Conservation (phyloP, 108 stramenopile species). For the Chaetoceros tenuissimus region DNA sequence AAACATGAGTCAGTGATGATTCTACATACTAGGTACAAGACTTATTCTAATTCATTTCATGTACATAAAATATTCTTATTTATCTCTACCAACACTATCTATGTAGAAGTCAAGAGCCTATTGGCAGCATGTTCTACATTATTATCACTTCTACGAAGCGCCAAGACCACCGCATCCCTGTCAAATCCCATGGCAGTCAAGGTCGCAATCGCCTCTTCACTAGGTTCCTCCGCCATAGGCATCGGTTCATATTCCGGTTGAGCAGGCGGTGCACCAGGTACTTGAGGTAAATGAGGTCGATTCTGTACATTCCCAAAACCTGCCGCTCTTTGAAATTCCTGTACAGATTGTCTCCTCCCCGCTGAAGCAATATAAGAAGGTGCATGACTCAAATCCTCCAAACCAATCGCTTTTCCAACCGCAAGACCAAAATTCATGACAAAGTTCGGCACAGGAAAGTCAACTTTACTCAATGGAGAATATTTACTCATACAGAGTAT, state of each 20-base stretch:
- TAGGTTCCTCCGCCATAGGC: constrained; percentile 36
- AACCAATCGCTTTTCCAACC: constrained; percentile 15
- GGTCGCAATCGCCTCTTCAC: constrained; percentile 64
- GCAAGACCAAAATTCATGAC: constrained; percentile 7
- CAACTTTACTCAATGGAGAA: constrained; percentile 8
- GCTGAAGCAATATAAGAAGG: neutral
- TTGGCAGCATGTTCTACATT: constrained; percentile 87
- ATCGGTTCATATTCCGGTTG: constrained; percentile 13
- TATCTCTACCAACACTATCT: no score
- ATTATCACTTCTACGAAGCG: constrained; percentile 56
- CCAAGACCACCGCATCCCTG: constrained; percentile 56
- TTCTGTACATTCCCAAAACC: neutral
- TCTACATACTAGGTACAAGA: no score
- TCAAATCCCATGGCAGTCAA: constrained; percentile 80
- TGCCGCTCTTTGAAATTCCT: neutral
- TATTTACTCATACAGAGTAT: constrained; percentile 1
- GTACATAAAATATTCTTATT: no score
- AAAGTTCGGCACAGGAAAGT: constrained; percentile 21
- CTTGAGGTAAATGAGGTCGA: neutral
- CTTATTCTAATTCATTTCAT: no score
- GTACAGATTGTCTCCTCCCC: neutral
- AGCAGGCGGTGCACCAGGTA: constrained; percentile 3
- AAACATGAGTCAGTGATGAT: no score
- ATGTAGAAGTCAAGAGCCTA: constrained; percentile 47
- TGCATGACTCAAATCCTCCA: constrained; percentile 8